phyloP scores from a whole-genome alignment of 164 flowering plant species.

The Houttuynia cordata region DNA sequence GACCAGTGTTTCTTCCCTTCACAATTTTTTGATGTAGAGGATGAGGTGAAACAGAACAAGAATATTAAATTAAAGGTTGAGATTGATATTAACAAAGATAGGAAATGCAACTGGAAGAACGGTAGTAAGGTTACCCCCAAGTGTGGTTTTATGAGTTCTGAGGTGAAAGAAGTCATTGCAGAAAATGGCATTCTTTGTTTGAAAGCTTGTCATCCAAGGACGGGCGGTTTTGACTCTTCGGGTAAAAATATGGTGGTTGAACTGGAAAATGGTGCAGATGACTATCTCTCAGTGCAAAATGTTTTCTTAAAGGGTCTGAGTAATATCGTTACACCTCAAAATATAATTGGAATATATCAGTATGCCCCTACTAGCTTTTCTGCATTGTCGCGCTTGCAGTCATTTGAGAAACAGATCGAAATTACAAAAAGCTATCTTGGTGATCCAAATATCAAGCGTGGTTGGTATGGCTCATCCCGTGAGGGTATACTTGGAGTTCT shows the following conservation, averaged over 20 bases:
- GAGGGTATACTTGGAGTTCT: slow-evolving; percentile 9
- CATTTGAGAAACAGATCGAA: slow-evolving; percentile 14
- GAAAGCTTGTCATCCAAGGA: not conserved
- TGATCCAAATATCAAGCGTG: slow-evolving; percentile 16
- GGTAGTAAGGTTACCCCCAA: not conserved
- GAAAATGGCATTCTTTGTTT: slow-evolving; percentile 3
- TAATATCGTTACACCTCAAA: not conserved
- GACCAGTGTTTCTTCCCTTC: slow-evolving; percentile 13
- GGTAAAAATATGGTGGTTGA: slow-evolving; percentile 3
- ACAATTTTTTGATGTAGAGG: slow-evolving; percentile 1
- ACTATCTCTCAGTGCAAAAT: slow-evolving; percentile 6
- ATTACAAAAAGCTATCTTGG: slow-evolving; percentile 14
- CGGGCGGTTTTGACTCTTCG: not conserved
- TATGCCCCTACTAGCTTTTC: slow-evolving; percentile 7
- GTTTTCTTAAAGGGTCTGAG: slow-evolving; percentile 7
- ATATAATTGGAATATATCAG: slow-evolving; percentile 10
- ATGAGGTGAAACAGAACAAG: not conserved
- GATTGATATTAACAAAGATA: slow-evolving; percentile 3
- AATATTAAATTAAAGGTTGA: slow-evolving; percentile 7
- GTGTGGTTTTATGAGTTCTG: not conserved
- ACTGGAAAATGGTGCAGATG: slow-evolving; percentile 4
- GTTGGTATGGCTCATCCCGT: slow-evolving; percentile 16
- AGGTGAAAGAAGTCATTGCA: slow-evolving; percentile 6
- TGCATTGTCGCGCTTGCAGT: slow-evolving; percentile 9
- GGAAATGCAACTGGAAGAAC: not conserved